Conservation (phyloP, 2,329 filamentous ascomycete genomes). For the Bipolaris bicolor region DNA sequence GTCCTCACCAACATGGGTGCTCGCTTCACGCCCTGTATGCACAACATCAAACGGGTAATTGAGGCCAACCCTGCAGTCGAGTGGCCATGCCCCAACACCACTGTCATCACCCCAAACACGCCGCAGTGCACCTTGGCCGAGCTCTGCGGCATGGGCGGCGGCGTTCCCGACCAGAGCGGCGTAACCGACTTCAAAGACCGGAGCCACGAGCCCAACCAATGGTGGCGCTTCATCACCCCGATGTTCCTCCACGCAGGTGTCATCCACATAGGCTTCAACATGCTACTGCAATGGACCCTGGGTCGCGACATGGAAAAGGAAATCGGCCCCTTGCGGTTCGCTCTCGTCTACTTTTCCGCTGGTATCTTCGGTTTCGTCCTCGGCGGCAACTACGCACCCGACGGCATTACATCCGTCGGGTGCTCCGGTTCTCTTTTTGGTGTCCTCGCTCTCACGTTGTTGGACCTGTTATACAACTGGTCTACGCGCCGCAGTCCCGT, state of each 20-base stretch:
- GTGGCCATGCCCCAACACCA: conserved; percentile 81
- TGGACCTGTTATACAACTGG: conserved; percentile 96
- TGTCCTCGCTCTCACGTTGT: conserved; percentile 82
- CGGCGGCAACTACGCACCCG: conserved; percentile 88
- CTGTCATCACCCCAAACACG: conserved; percentile 64
- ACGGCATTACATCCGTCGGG: conserved; percentile 79
- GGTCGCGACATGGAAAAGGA: conserved; percentile 90
- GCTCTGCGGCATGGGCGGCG: conserved; percentile 80
- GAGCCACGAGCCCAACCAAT: conserved; percentile 80
- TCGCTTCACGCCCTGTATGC: conserved; percentile 93
- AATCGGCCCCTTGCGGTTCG: conserved; percentile 87
- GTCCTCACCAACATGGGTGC: conserved; percentile 97
- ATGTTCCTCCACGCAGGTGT: conserved; percentile 96
- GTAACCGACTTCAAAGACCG: conserved; percentile 59
- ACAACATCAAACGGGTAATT: conserved; percentile 72
- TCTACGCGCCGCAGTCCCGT: conserved; percentile 74
- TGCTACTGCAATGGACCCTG: conserved; percentile 87
- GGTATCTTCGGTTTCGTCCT: conserved; percentile 97
- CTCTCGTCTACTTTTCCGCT: conserved; percentile 84
- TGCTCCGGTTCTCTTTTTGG: conserved; percentile 92
- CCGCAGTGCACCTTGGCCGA: conserved; percentile 72
- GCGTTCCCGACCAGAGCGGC: conserved; percentile 69
- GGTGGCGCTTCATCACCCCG: conserved; percentile 94
- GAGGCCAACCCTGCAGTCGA: conserved; percentile 53
- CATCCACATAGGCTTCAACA: conserved; percentile 94